Evolutionary conservation across 257 asterid genomes (phyloP).

Genomic region (Nicotiana otophora): DNA sequence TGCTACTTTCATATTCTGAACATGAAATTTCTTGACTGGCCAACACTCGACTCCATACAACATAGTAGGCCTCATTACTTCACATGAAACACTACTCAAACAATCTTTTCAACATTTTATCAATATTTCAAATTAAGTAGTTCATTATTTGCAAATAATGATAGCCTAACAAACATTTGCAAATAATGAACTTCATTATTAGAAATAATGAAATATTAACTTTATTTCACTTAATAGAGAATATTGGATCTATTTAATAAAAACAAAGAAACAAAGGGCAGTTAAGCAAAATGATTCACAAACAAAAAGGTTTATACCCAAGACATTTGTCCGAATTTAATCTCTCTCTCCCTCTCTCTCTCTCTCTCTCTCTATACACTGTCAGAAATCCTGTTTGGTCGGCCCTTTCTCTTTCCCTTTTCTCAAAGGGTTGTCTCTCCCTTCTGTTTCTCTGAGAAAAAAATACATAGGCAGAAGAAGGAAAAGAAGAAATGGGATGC

Average conservation of each 20-base stretch:
- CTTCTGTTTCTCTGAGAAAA: neutral
- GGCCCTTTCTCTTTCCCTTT: constrained; percentile 10
- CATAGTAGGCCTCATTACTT: too few species aligned
- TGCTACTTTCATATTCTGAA: too few species aligned
- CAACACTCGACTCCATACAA: too few species aligned
- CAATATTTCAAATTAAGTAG: too few species aligned
- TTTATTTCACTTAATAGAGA: neutral
- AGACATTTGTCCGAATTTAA: constrained; percentile 31
- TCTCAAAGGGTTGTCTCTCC: neutral
- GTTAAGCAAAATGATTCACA: neutral
- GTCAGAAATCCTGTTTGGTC: constrained; percentile 36
- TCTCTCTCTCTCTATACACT: constrained; percentile 24
- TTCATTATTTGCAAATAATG: too few species aligned
- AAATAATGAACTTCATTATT: too few species aligned
- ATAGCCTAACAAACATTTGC: too few species aligned
- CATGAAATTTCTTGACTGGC: too few species aligned
- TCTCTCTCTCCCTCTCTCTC: constrained; percentile 23
- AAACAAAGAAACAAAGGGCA: constrained; percentile 18
- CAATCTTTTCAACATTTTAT: too few species aligned
- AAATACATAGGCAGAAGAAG: neutral
- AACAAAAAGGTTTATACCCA: constrained; percentile 32
- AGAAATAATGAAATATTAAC: too few species aligned
- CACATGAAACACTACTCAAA: too few species aligned
- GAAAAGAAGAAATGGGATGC: constrained; percentile 43
- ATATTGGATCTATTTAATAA: neutral